Evolutionary conservation across 2,329 filamentous ascomycete genomes (phyloP).

Genomic region (Aspergillus thermomutatus): DNA sequence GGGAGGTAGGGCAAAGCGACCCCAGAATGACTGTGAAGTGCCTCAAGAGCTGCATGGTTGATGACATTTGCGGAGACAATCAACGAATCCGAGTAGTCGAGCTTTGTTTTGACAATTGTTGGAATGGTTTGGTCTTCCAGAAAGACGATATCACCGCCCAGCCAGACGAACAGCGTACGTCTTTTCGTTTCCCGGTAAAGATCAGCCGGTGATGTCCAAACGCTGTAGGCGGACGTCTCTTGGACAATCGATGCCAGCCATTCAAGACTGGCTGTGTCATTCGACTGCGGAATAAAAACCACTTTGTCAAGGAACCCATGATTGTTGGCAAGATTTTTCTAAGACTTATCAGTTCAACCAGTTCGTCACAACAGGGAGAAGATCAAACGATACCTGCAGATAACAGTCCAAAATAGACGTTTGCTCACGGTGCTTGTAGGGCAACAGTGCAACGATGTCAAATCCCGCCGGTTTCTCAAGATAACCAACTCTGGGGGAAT

Average conservation of each 20-base stretch:
- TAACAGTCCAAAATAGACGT: constrained; percentile 43
- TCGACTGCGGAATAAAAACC: constrained; percentile 41
- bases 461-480: constrained; percentile 34
- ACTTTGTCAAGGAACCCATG: constrained; percentile 43
- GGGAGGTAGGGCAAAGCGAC: constrained; percentile 54
- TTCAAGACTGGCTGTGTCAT: constrained; percentile 31
- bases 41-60: constrained; percentile 54
- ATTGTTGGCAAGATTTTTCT: constrained; percentile 39
- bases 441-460: constrained; percentile 40
- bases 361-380: not conserved
- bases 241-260: constrained; percentile 35
- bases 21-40: constrained; percentile 54
- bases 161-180: constrained; percentile 39
- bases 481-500: constrained; percentile 21
- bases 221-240: constrained; percentile 28
- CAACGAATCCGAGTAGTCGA: constrained; percentile 50
- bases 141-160: constrained; percentile 44
- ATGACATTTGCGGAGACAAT: constrained; percentile 56
- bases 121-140: constrained; percentile 49
- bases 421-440: constrained; percentile 31
- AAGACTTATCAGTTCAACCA: not conserved
- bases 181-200: constrained; percentile 16
- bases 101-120: constrained; percentile 52
- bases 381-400: constrained; percentile 25
- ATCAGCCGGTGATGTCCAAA: constrained; percentile 8